Base-by-base conservation (phyloP, 495 filamentous ascomycete species). In the Articulospora tetracladia region DNA sequence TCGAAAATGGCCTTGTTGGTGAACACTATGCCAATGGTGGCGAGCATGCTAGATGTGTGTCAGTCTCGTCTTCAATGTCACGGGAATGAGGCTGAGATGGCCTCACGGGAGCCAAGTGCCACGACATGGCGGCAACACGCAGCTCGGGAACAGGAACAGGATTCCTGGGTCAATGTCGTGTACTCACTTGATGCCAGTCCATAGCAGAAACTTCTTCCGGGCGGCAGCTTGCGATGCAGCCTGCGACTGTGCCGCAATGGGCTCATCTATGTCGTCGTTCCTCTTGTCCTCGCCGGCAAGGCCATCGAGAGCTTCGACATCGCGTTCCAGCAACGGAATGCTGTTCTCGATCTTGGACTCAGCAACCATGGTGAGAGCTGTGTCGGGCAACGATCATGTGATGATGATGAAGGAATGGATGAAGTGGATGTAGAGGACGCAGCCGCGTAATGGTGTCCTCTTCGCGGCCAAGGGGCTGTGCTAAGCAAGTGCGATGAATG, bases 1-100 rank as follows among this genome's bases (percentile, higher is more conserved):
- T 74, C 72, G 69, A 84, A 81, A 55, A 84, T 81, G 25, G 68
- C 71, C 68, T 84, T 84, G 63, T 83, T 84, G 48, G 76, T 79
- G 64, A 83, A 83, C 30, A 74, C 72, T 50, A 74, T 74, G 4
- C 69, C 72, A 26, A 74, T 74, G 15, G 72, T 74, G 24, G 71
- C 64, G 19, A 71, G 36, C 51, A 69, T 71, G 51, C 39, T 44
- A 17, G 10, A 3, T 11, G 3, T 44, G 10, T 34, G 30, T 34
- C 6, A 34, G 30, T 34, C 6, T 34, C 39, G n/a, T 44, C 39
- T 12, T 44, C 39, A 7, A 44, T 12, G 17, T 44, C 39, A 44
- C 39, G 39, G 39, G 39, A 19, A 15, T 44, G 39, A 44, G 39
- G 39, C 39, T 44, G 11, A 44, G 10, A 15, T 34, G 30, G 15